Conservation (phyloP, 2,329 filamentous ascomycete species). For the Fusarium hainanense region DNA sequence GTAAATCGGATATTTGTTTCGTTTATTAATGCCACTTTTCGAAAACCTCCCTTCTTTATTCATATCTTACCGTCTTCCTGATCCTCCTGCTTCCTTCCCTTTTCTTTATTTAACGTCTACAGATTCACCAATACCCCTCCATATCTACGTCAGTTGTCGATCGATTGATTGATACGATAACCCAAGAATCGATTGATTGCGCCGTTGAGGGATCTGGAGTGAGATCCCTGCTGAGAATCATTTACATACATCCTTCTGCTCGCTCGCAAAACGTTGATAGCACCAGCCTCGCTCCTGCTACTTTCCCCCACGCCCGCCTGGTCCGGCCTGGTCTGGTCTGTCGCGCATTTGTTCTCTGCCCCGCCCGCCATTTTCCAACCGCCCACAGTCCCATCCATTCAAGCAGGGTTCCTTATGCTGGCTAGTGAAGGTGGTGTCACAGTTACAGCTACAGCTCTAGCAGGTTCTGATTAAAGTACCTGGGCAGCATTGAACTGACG, state of each 20-base stretch:
- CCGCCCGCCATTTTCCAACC: slow-evolving; percentile 15
- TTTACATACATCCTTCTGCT: neutral
- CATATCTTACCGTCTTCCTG: neutral
- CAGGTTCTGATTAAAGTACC: slow-evolving; percentile 15
- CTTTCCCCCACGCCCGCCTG: slow-evolving; percentile 11
- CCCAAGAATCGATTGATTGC: neutral
- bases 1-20: neutral
- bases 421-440: slow-evolving; percentile 36
- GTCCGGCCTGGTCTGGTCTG: neutral
- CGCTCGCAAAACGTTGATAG: neutral
- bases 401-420: slow-evolving; percentile 30
- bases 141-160: neutral
- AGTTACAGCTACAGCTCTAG: slow-evolving; percentile 18
- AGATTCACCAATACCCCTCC: neutral
- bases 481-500: slow-evolving; percentile 8
- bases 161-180: neutral
- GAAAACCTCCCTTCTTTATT: neutral
- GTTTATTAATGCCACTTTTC: neutral
- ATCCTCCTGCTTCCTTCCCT: neutral
- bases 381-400: slow-evolving; percentile 3
- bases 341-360: slow-evolving; percentile 10
- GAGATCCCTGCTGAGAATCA: slow-evolving; percentile 34
- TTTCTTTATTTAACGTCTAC: neutral
- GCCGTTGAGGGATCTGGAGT: slow-evolving; percentile 14
- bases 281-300: slow-evolving; percentile 16